Evolutionary conservation across 805 yeast species (phyloP).

Genomic region (Ascoidea tarda): DNA sequence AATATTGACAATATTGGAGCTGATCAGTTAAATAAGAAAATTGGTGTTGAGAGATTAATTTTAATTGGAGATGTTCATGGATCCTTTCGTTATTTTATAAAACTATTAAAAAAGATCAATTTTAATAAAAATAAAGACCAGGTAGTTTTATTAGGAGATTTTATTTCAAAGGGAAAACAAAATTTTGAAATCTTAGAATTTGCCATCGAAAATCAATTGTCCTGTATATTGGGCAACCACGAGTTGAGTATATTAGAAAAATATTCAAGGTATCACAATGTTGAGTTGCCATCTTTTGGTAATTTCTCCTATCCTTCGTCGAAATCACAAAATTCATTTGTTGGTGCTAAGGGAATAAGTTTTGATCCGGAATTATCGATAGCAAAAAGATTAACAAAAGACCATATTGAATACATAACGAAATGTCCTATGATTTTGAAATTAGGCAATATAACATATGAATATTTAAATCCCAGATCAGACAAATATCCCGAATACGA

Average conservation of each 20-base stretch:
- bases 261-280: slow-evolving; percentile 46
- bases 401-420: slow-evolving; percentile 47
- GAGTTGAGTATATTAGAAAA: slow-evolving; percentile 57
- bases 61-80: slow-evolving; percentile 89
- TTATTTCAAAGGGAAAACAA: slow-evolving; percentile 72
- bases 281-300: slow-evolving; percentile 15
- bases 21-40: slow-evolving; percentile 38
- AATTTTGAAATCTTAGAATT: slow-evolving; percentile 56
- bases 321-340: slow-evolving; percentile 1
- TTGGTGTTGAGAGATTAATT: slow-evolving; percentile 28
- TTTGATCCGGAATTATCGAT: slow-evolving; percentile 7
- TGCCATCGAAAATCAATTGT: slow-evolving; percentile 42
- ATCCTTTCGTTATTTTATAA: slow-evolving; percentile 37
- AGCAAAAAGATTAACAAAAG: slow-evolving; percentile 26
- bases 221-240: slow-evolving; percentile 82
- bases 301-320: slow-evolving; percentile 19
- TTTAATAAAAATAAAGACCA: slow-evolving; percentile 37
- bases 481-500: slow-evolving; percentile 15
- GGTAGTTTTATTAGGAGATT: slow-evolving; percentile 62
- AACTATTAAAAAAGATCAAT: slow-evolving; percentile 35
- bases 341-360: slow-evolving; percentile 8
- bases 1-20: slow-evolving; percentile 30
- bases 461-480: slow-evolving; percentile 13
- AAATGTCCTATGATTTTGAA: slow-evolving; percentile 49
- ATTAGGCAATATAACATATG: slow-evolving; percentile 29